These are phyloP conservation scores for Metahyphopichia silvanorum DNA, from an alignment of 805 yeast species.

Conservation along the genomic window DNA sequence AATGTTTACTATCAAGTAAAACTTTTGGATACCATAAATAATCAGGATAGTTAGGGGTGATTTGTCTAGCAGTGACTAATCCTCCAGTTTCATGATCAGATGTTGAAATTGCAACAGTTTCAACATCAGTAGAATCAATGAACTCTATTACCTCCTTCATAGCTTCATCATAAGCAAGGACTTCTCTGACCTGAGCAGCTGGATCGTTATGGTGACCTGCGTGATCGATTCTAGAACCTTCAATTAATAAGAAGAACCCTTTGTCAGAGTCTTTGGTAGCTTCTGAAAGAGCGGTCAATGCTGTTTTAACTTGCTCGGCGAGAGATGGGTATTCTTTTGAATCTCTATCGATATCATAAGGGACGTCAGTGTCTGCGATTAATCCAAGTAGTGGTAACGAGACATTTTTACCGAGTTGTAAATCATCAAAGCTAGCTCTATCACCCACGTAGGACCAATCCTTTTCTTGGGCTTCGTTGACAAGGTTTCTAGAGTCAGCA, in stretches of 20 bases:
- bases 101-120: constrained; percentile 76
- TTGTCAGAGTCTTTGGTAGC: constrained; percentile 71
- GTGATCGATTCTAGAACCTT: constrained; percentile 93
- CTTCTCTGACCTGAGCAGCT: constrained; percentile 90
- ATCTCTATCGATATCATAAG: constrained; percentile 79
- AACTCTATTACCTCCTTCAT: constrained; percentile 71
- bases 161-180: constrained; percentile 81
- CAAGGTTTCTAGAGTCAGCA: constrained; percentile 63
- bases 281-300: constrained; percentile 61
- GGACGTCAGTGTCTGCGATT: constrained; percentile 74
- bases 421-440: constrained; percentile 54
- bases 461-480: constrained; percentile 54
- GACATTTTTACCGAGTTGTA: constrained; percentile 57
- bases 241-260: constrained; percentile 84
- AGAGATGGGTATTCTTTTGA: constrained; percentile 64
- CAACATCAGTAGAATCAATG: constrained; percentile 65
- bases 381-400: constrained; percentile 73
- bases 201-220: constrained; percentile 95
- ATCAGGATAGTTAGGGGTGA: constrained; percentile 69
- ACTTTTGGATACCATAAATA: constrained; percentile 86
- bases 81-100: constrained; percentile 98
- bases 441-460: constrained; percentile 60
- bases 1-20: constrained; percentile 63
- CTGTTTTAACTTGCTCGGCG: constrained; percentile 74
- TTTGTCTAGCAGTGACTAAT: constrained; percentile 79